These are phyloP conservation scores for Leishmania guyanensis DNA, from an alignment of 208 protist genomes.

Conservation along the genomic window DNA sequence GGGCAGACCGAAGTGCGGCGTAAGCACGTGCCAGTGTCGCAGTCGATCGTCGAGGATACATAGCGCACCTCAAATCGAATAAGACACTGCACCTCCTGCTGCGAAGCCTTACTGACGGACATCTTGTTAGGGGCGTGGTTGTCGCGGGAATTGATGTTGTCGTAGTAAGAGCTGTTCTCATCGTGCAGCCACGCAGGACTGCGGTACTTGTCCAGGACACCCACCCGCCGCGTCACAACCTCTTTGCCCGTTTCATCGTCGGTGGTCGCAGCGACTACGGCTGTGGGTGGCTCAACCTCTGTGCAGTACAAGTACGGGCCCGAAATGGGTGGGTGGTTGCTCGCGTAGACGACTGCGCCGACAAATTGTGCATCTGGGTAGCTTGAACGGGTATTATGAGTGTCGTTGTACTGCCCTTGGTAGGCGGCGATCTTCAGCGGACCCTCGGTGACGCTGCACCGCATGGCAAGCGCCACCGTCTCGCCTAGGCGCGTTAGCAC, in stretches of 20 bases:
- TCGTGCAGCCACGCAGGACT: conserved; percentile 31
- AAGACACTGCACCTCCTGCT: conserved; percentile 21
- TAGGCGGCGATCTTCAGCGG: conserved; percentile 73
- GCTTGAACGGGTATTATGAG: conserved; percentile 72
- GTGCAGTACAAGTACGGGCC: conserved; percentile 31
- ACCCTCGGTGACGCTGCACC: conserved; percentile 71
- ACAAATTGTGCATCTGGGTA: conserved; percentile 81
- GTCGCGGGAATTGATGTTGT: conserved; percentile 8
- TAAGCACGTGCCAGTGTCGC: conserved; percentile 7
- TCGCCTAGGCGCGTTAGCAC: conserved; percentile 75
- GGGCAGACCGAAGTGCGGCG: conserved; percentile 32
- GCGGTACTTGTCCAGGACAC: conserved; percentile 32
- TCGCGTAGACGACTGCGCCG: conserved; percentile 69
- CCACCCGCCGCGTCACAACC: neutral
- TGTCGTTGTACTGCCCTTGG: conserved; percentile 87
- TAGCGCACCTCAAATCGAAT: conserved; percentile 76
- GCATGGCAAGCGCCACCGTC: conserved; percentile 50
- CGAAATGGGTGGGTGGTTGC: conserved; percentile 64
- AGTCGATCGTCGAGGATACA: conserved; percentile 19
- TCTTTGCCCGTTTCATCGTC: neutral
- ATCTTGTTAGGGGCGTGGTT: neutral
- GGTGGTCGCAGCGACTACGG: conserved; percentile 1
- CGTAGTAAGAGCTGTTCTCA: conserved; percentile 27
- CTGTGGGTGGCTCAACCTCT: conserved; percentile 32
- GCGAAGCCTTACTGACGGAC: neutral